phyloP scores from a whole-genome alignment of 2,329 filamentous ascomycete species.

The Arthrobotrys sphaeroides region DNA sequence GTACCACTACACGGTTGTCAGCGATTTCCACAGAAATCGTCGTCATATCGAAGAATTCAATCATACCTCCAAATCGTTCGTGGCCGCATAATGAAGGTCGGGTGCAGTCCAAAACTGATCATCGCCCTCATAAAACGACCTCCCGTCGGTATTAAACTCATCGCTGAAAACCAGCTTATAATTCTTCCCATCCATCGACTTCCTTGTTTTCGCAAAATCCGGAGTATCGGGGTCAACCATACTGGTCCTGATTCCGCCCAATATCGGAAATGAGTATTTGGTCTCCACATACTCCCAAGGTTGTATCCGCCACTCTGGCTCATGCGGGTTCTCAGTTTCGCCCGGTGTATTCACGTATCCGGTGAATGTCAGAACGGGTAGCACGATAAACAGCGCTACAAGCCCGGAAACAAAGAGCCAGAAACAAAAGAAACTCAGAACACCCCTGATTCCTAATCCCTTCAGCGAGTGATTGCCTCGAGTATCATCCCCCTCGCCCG shows the following conservation, averaged over 20 bases:
- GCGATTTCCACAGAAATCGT: not conserved
- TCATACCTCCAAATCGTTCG: constrained; percentile 63
- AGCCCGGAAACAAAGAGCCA: constrained; percentile 65
- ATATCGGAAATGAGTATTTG: constrained; percentile 63
- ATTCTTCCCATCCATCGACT: constrained; percentile 63
- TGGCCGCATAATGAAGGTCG: constrained; percentile 68
- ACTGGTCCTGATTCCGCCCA: constrained; percentile 64
- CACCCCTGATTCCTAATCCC: constrained; percentile 26
- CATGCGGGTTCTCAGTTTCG: not conserved
- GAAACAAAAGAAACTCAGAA: constrained; percentile 53
- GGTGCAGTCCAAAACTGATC: constrained; percentile 68
- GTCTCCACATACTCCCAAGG: constrained; percentile 51
- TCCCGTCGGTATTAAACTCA: constrained; percentile 67
- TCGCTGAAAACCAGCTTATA: constrained; percentile 68
- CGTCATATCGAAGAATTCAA: not conserved
- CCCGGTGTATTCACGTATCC: constrained; percentile 56
- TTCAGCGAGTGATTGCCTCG: constrained; percentile 42
- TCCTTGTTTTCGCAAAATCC: constrained; percentile 62
- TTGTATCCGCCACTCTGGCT: not conserved
- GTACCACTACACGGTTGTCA: constrained; percentile 68
- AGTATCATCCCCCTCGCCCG: constrained; percentile 64
- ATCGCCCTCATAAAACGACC: constrained; percentile 69
- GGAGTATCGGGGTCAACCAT: constrained; percentile 68
- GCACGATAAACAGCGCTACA: constrained; percentile 65
- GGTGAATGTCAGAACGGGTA: constrained; percentile 65